Conservation (phyloP, 2,329 filamentous ascomycete species). For the Beauveria scarabaeidicola region DNA sequence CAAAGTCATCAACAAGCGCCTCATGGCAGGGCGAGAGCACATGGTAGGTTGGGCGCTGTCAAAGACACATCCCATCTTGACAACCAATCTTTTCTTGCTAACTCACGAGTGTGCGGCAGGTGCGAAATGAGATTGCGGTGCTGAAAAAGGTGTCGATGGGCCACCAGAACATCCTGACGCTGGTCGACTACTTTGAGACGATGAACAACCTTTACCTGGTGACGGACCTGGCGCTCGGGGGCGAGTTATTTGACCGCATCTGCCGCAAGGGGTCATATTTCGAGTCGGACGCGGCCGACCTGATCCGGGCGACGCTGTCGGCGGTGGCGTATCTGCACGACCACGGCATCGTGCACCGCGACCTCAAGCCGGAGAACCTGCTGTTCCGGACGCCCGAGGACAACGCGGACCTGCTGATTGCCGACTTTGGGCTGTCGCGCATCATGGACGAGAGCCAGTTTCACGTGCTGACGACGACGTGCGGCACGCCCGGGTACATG, state of each 20-base stretch:
- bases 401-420: constrained; percentile 92
- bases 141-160: constrained; percentile 98
- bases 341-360: constrained; percentile 95
- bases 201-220: constrained; percentile 99
- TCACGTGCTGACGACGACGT: constrained; percentile 94
- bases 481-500: constrained; percentile 98
- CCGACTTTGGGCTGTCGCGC: constrained; percentile 88
- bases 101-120: constrained; percentile 38
- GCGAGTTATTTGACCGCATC: constrained; percentile 96
- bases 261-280: constrained; percentile 98
- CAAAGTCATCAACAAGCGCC: constrained; percentile 97
- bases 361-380: constrained; percentile 94
- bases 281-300: constrained; percentile 90
- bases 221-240: constrained; percentile 90
- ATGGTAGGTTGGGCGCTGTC: constrained; percentile 57
- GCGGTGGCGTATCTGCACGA: constrained; percentile 98
- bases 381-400: constrained; percentile 96
- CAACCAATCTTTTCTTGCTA: background rate
- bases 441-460: constrained; percentile 99
- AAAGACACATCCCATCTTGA: background rate
- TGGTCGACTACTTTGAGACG: constrained; percentile 98
- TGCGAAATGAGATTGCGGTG: constrained; percentile 95
- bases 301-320: constrained; percentile 88
- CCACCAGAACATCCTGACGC: constrained; percentile 92
- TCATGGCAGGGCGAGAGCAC: constrained; percentile 96